Evolutionary conservation across 441 rosid species (phyloP).

Genomic region (Macaranga tanarius): DNA sequence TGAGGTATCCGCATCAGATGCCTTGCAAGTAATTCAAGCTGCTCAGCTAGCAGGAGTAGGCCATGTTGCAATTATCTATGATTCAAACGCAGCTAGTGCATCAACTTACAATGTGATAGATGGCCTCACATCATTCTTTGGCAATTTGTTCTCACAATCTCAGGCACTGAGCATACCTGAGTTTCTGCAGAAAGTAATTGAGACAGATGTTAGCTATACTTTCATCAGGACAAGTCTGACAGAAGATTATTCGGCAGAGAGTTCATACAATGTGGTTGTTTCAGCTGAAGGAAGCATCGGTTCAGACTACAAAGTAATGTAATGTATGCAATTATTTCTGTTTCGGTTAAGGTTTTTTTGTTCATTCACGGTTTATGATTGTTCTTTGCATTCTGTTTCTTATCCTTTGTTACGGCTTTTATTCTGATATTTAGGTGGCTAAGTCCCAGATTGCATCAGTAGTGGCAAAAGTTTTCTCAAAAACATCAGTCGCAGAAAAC

Average conservation of each 20-base stretch:
- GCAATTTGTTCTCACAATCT: conserved; percentile 61
- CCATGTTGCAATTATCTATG: conserved; percentile 77
- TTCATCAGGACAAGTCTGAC: conserved; percentile 73
- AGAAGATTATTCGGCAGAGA: conserved; percentile 75
- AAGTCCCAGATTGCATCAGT: conserved; percentile 68
- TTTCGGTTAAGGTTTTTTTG: conserved; percentile 16
- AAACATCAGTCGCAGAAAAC: conserved; percentile 80
- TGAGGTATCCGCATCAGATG: conserved; percentile 65
- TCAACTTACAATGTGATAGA: conserved; percentile 78
- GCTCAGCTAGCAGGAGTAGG: conserved; percentile 84
- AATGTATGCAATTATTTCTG: conserved; percentile 76
- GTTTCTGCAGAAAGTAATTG: conserved; percentile 59
- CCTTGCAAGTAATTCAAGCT: conserved; percentile 70
- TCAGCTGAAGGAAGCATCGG: conserved; percentile 60
- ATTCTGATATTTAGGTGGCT: conserved; percentile 49
- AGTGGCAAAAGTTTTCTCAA: conserved; percentile 81
- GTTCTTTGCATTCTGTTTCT: conserved; percentile 7
- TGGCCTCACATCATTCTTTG: conserved; percentile 76
- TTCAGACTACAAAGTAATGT: conserved; percentile 94
- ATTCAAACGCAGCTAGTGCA: conserved; percentile 35
- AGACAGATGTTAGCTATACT: conserved; percentile 73
- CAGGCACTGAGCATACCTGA: conserved; percentile 63
- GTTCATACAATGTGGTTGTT: conserved; percentile 71
- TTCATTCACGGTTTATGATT: background rate
- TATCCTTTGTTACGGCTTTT: conserved; percentile 6